phyloP scores from a whole-genome alignment of 2,329 filamentous ascomycete genomes.

The Ceratocystiopsis sp. region DNA sequence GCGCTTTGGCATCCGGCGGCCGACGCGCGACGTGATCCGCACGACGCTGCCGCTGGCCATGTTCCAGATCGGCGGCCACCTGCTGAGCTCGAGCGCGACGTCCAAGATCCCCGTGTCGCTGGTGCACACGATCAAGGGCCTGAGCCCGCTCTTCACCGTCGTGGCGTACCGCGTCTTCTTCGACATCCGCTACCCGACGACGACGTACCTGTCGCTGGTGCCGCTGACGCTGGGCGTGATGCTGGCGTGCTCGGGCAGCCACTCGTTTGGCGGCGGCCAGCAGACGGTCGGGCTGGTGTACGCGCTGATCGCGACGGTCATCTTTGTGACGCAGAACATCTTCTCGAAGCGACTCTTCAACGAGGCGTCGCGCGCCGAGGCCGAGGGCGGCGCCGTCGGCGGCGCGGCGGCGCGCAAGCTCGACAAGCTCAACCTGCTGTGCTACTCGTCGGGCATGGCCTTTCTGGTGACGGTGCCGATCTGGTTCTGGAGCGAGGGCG shows the following conservation, averaged over 20 bases:
- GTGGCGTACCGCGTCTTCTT: constrained; percentile 81
- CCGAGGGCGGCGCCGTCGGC: constrained; percentile 34
- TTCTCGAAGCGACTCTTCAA: constrained; percentile 98
- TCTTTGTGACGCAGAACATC: constrained; percentile 97
- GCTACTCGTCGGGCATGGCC: constrained; percentile 89
- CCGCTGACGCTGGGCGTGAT: constrained; percentile 89
- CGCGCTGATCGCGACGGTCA: constrained; percentile 74
- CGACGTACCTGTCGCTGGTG: constrained; percentile 80
- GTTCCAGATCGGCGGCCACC: constrained; percentile 87
- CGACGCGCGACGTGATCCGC: constrained; percentile 63
- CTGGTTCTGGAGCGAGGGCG: constrained; percentile 85
- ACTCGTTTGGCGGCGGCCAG: constrained; percentile 55
- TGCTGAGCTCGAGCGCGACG: constrained; percentile 85
- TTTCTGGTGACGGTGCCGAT: constrained; percentile 78
- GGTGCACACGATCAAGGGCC: constrained; percentile 95
- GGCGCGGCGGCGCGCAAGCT: constrained; percentile 55
- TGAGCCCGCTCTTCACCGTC: constrained; percentile 91
- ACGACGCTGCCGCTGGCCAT: constrained; percentile 82
- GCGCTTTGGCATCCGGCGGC: constrained; percentile 66
- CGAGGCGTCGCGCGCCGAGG: constrained; percentile 71
- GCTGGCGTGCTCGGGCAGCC: constrained; percentile 80
- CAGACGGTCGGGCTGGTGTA: constrained; percentile 68
- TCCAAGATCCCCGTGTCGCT: constrained; percentile 90
- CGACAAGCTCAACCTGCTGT: constrained; percentile 91
- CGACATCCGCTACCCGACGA: constrained; percentile 68